Evolutionary conservation across 352 stramenopile genomes (phyloP).

Genomic region (Globisporangium recalcitrans): DNA sequence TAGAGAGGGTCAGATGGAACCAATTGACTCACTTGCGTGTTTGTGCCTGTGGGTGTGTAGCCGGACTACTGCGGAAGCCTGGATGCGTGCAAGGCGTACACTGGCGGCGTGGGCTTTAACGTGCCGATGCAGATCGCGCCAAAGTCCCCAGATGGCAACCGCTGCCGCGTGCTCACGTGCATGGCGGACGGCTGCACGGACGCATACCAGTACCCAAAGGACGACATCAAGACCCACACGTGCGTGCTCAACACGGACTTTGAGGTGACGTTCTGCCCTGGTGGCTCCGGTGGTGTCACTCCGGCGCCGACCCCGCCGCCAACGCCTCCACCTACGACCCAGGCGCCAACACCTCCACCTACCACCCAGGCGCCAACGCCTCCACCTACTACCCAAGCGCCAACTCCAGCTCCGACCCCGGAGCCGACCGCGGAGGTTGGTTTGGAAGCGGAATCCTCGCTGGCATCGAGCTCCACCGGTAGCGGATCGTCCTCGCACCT

Average conservation of each 20-base stretch:
- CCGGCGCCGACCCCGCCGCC: constrained; percentile 16
- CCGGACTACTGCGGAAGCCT: constrained; percentile 50
- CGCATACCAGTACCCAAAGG: constrained; percentile 62
- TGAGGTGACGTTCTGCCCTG: constrained; percentile 52
- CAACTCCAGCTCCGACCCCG: constrained; percentile 11
- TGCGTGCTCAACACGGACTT: constrained; percentile 49
- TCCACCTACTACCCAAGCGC: constrained; percentile 13
- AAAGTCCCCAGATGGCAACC: constrained; percentile 25
- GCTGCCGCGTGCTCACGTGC: constrained; percentile 48
- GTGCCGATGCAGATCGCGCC: constrained; percentile 63
- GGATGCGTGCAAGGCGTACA: constrained; percentile 43
- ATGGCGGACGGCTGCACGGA: constrained; percentile 50
- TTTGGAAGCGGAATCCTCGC: constrained; percentile 4
- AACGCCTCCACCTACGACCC: constrained; percentile 18
- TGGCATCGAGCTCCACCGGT: background rate
- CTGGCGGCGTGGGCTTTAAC: constrained; percentile 62
- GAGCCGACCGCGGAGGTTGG: constrained; percentile 12
- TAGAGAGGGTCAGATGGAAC: background rate
- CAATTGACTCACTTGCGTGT: background rate
- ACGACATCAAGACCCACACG: constrained; percentile 66
- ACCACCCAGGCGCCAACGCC: constrained; percentile 2
- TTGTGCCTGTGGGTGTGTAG: background rate
- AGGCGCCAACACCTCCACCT: constrained; percentile 4
- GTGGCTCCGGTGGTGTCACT: constrained; percentile 12
- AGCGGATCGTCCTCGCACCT: constrained; percentile 7